These are phyloP conservation scores for Bolboschoenus planiculmis DNA, from an alignment of 176 grass and related monocot genomes.

Conservation along the genomic window DNA sequence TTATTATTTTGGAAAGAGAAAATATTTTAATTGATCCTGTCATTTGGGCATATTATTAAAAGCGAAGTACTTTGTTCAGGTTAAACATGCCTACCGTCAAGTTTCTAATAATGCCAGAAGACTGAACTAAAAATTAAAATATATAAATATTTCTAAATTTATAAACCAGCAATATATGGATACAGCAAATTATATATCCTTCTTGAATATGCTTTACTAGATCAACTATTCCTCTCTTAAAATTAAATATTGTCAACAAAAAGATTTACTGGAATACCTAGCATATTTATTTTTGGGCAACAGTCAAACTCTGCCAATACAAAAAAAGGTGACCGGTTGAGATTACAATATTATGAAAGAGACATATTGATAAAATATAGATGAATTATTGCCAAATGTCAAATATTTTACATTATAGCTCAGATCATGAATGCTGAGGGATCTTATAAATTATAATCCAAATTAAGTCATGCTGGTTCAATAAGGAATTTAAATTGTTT, in stretches of 20 bases:
- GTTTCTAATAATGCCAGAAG: neutral
- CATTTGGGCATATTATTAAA: neutral
- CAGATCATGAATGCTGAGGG: neutral
- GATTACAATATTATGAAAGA: neutral
- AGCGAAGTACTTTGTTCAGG: neutral
- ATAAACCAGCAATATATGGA: neutral
- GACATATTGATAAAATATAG: neutral
- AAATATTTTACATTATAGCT: neutral
- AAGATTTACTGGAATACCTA: neutral
- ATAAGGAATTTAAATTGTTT: no score
- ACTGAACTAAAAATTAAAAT: neutral
- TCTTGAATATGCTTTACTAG: neutral
- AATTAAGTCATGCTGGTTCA: neutral
- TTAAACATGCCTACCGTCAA: neutral
- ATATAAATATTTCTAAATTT: neutral
- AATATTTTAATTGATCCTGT: neutral
- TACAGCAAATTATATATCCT: neutral
- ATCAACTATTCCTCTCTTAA: neutral
- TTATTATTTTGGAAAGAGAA: neutral
- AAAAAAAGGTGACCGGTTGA: neutral
- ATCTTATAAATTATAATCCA: no score
- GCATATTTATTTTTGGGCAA: neutral
- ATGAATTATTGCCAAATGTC: conserved; percentile 3
- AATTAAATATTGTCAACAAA: neutral
- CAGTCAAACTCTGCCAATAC: neutral